Evolutionary conservation across 2,329 filamentous ascomycete species (phyloP).

Genomic region (Fusarium sp.): DNA sequence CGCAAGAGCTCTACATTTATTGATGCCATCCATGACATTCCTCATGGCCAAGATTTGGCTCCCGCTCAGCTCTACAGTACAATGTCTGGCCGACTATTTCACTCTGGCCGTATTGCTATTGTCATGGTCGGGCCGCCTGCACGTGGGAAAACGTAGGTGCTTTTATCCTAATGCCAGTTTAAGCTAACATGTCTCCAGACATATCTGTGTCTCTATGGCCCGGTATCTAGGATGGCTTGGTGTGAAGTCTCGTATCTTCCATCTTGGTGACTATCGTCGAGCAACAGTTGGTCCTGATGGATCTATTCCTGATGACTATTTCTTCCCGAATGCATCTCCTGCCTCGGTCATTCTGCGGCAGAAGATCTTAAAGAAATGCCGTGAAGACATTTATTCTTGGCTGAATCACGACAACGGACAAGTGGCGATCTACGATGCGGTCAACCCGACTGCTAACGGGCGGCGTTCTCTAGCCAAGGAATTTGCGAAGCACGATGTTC

Average conservation of each 20-base stretch:
- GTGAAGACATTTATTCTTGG: constrained; percentile 97
- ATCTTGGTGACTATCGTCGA: constrained; percentile 94
- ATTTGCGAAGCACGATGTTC: constrained; percentile 96
- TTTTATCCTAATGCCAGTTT: background rate
- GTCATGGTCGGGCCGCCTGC: constrained; percentile 96
- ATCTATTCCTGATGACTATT: constrained; percentile 95
- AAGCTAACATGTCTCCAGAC: constrained; percentile 60
- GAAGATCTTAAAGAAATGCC: constrained; percentile 97
- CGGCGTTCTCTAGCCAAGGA: constrained; percentile 90
- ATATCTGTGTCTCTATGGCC: constrained; percentile 94
- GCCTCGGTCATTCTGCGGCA: constrained; percentile 93
- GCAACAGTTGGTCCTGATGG: constrained; percentile 86
- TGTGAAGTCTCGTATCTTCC: constrained; percentile 97
- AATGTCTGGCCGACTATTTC: constrained; percentile 95
- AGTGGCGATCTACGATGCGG: constrained; percentile 97
- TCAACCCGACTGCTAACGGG: constrained; percentile 88
- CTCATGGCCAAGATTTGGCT: constrained; percentile 83
- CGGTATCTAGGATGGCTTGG: constrained; percentile 97
- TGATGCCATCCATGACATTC: constrained; percentile 94
- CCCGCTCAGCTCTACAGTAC: constrained; percentile 98
- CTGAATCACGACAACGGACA: constrained; percentile 97
- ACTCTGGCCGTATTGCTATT: constrained; percentile 96
- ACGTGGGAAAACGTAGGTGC: constrained; percentile 87
- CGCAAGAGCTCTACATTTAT: constrained; percentile 96
- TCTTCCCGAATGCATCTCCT: constrained; percentile 93